Conservation (phyloP, 1,139 yeast genomes). For the Pichia sp. region DNA sequence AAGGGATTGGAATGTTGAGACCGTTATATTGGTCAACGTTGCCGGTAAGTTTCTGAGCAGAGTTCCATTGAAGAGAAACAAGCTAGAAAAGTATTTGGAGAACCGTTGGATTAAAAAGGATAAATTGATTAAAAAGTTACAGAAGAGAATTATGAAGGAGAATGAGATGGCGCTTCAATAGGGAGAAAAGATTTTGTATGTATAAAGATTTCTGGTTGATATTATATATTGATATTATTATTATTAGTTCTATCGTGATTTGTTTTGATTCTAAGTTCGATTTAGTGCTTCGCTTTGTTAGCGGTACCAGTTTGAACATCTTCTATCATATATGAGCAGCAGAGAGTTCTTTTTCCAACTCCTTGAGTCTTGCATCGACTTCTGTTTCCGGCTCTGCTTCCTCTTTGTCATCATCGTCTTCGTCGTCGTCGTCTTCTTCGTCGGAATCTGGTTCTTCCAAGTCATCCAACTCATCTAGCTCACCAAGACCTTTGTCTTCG, state of each 20-base stretch:
- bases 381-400: constrained; percentile 48
- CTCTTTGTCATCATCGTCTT: constrained; percentile 58
- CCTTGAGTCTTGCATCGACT: constrained; percentile 23
- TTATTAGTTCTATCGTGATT: not conserved
- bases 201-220: not conserved
- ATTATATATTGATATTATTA: no score
- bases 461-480: constrained; percentile 87
- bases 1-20: constrained; percentile 33
- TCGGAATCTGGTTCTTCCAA: constrained; percentile 87
- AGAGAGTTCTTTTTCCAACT: constrained; percentile 57
- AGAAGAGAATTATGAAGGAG: constrained; percentile 32
- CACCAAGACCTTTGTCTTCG: constrained; percentile 72
- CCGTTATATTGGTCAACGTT: constrained; percentile 47
- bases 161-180: not conserved
- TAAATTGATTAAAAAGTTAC: constrained; percentile 35
- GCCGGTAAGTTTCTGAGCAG: constrained; percentile 43
- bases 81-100: constrained; percentile 69
- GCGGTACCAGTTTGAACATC: not conserved
- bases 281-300: not conserved
- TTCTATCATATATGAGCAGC: constrained; percentile 34
- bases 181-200: not conserved
- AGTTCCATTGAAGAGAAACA: constrained; percentile 48
- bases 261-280: not conserved
- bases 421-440: constrained; percentile 72
- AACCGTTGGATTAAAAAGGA: constrained; percentile 69